Evolutionary conservation across 108 stramenopile species (phyloP), one percentile per base, ranked within the genome.

Genomic region (Pseudonitzschia multistriata): DNA sequence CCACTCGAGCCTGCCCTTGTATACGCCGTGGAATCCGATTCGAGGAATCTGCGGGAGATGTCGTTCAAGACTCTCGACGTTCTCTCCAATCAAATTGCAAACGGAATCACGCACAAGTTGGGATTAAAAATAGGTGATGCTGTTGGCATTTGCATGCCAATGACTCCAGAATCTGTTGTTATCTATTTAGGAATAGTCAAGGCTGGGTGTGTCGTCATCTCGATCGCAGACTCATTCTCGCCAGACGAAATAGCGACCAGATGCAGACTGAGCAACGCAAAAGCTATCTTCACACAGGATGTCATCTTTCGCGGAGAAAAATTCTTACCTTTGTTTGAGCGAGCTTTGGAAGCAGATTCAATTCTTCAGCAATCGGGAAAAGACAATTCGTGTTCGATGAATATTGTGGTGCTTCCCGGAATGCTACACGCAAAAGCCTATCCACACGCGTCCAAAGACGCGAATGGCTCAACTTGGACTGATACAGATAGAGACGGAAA

Each of bases 81-180:
- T 36, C 62, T 76, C 15, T 71, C 70, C 67, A 76, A 76, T 59
- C 77, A 73, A 72, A 73, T 78, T 36, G 77, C 77, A 10, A 59
- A 78, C 48, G 65, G 62, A n/a, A 39, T 78, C 21, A 42, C 49
- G 21, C 8, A 34, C 37, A 67, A 62, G 47, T 48, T 78, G n/a
- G 35, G 53, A 17, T 11, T 72, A 31, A 33, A 45, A 31, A 35
- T 55, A 15, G 72, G 72, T 1, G 77, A 78, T 30, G 77, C 77
- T 5, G 70, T 78, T 7, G 77, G 49, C 6, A 67, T 78, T 59
- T 78, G 77, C 33, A 78, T 78, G 77, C 77, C 77, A 25, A 78
- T 78, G 77, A 78, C 77, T n/a, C 77, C 77, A 5, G 77, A 78
- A 68, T 73, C 60, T 3, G 57, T 78, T 57, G 77, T 71, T 31